These are phyloP conservation scores for Xylariaceae sp. DNA, from an alignment of 2,329 filamentous ascomycete genomes.

Conservation along the genomic window DNA sequence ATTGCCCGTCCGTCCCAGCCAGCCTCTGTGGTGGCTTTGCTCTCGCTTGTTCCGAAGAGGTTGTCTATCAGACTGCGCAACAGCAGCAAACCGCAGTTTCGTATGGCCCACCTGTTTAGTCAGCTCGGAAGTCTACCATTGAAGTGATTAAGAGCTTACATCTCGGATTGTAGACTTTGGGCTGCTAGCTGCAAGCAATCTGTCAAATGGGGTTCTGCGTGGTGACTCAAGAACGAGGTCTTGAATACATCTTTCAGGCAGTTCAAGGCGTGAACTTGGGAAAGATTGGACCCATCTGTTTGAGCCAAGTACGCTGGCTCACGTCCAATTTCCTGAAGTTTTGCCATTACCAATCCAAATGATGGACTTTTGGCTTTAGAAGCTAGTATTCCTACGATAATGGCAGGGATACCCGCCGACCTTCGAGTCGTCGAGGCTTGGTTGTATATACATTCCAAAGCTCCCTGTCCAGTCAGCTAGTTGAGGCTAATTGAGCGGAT, in stretches of 20 bases:
- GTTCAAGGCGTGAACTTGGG: slow-evolving; percentile 93
- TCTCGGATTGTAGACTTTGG: slow-evolving; percentile 70
- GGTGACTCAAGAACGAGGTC: slow-evolving; percentile 68
- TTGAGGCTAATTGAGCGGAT: neutral
- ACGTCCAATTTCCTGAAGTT: slow-evolving; percentile 57
- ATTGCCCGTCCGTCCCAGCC: slow-evolving; percentile 63
- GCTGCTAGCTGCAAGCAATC: slow-evolving; percentile 75
- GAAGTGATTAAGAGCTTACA: slow-evolving; percentile 47
- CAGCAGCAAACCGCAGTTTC: slow-evolving; percentile 88
- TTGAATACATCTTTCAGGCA: slow-evolving; percentile 90
- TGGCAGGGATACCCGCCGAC: slow-evolving; percentile 85
- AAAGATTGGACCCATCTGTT: slow-evolving; percentile 63
- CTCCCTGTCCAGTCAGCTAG: slow-evolving; percentile 41
- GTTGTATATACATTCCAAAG: slow-evolving; percentile 65
- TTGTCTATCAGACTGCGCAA: slow-evolving; percentile 80
- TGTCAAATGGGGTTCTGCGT: slow-evolving; percentile 70
- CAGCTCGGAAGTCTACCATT: slow-evolving; percentile 8
- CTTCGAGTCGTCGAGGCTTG: slow-evolving; percentile 81
- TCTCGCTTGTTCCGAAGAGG: slow-evolving; percentile 72
- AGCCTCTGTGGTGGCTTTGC: slow-evolving; percentile 56
- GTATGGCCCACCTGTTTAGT: slow-evolving; percentile 73
- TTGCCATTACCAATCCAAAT: slow-evolving; percentile 61
- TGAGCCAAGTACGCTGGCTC: slow-evolving; percentile 50
- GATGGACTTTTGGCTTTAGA: slow-evolving; percentile 58
- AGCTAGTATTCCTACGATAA: slow-evolving; percentile 77